phyloP scores from a whole-genome alignment of 768 basidiomycete species.

The Multifurca ochricompacta region DNA sequence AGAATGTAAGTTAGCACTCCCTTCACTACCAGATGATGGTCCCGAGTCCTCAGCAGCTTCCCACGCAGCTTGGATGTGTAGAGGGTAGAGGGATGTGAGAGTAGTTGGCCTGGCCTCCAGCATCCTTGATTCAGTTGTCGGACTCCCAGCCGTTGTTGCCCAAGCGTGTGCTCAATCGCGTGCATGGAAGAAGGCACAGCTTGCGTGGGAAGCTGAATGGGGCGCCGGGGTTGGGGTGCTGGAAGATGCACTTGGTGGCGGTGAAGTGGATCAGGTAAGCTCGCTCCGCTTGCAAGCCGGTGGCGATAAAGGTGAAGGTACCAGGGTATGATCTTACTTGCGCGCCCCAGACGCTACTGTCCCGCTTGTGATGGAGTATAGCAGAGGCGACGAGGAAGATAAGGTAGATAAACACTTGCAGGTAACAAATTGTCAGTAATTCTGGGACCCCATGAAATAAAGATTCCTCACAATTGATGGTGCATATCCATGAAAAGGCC shows the following conservation, averaged over 20 bases:
- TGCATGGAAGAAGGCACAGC: constrained; percentile 1
- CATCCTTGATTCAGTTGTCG: neutral
- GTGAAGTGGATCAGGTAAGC: neutral
- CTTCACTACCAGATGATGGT: neutral
- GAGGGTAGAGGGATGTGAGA: constrained; percentile 9
- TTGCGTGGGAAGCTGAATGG: constrained; percentile 4
- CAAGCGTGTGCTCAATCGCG: neutral
- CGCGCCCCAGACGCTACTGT: constrained; percentile 11
- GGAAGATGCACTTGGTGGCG: neutral
- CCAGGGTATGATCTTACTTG: constrained; percentile 18
- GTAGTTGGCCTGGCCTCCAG: neutral
- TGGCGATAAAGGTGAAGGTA: constrained; percentile 1
- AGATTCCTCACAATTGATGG: constrained; percentile 11
- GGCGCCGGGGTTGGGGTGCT: constrained; percentile 17
- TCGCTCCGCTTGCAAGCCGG: constrained; percentile 6
- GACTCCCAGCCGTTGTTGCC: neutral
- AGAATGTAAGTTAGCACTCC: neutral
- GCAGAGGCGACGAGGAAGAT: constrained; percentile 7
- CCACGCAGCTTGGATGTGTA: constrained; percentile 7
- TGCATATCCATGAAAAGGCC: constrained; percentile 20
- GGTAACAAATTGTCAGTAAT: neutral
- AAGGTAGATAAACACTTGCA: constrained; percentile 16
- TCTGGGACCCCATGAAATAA: neutral
- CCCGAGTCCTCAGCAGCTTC: neutral
- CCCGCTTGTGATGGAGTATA: constrained; percentile 7